Conservation (phyloP, 2,329 filamentous ascomycete genomes). For the Fusarium avenaceum region DNA sequence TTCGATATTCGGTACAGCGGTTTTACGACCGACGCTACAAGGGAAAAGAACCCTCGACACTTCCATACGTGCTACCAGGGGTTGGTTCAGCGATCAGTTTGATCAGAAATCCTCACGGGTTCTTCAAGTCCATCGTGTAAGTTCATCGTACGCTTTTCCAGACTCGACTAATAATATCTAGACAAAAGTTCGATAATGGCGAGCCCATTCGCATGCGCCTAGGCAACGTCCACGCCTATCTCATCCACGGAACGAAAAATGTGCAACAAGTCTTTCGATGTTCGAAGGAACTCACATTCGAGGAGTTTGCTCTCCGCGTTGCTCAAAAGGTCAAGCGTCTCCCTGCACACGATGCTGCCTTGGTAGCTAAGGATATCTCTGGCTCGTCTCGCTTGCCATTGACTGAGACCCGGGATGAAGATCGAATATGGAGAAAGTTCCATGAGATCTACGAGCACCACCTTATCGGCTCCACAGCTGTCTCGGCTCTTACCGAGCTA, state of each 20-base stretch:
- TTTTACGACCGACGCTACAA: conserved; percentile 27
- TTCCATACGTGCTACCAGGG: conserved; percentile 35
- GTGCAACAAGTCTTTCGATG: conserved; percentile 43
- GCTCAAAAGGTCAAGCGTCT: conserved; percentile 46
- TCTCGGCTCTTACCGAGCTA: conserved; percentile 32
- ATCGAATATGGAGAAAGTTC: conserved; percentile 44
- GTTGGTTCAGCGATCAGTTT: conserved; percentile 36
- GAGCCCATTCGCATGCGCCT: conserved; percentile 40
- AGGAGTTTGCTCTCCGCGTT: conserved; percentile 43
- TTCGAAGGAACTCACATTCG: conserved; percentile 42
- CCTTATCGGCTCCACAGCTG: conserved; percentile 33
- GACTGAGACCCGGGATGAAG: conserved; percentile 33
- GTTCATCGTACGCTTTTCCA: background rate
- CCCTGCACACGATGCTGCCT: conserved; percentile 25
- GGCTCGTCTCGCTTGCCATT: conserved; percentile 37
- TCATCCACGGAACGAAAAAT: conserved; percentile 39
- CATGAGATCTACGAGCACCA: conserved; percentile 43
- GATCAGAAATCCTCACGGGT: conserved; percentile 41
- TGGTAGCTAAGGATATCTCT: conserved; percentile 40
- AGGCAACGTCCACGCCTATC: conserved; percentile 40
- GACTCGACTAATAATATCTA: background rate
- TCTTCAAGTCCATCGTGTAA: conserved; percentile 37
- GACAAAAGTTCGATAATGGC: conserved; percentile 29
- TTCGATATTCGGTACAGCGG: conserved; percentile 34
- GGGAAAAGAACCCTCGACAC: conserved; percentile 37